Base-by-base conservation (phyloP, 2,329 filamentous ascomycete species). In the Pseudogymnoascus sp. region DNA sequence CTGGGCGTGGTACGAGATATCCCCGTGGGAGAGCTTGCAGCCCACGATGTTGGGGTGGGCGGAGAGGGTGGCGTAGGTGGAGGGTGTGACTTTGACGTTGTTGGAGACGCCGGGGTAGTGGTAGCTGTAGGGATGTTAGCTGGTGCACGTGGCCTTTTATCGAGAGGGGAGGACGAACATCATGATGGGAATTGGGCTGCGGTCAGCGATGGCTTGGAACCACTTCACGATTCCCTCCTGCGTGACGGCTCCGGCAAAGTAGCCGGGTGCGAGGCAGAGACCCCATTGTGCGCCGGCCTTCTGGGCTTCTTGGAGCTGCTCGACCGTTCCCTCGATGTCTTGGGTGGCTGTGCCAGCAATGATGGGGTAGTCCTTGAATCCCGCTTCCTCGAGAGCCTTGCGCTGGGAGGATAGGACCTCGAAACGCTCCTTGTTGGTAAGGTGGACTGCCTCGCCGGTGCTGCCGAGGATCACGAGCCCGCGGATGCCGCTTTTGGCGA, bases 21-120 rank as follows among this genome's bases (percentile, higher is more conserved):
- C 84, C 60, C 84, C 85, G 71, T 89, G 86, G 0, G 84, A 88
- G 68, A 89, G 81, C 75, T 89, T 89, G 75, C 83, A 86, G 60
- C 86, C 86, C 3, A 88, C 85, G 64, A 88, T 87, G 70, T 88
- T 88, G 31, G 82, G 79, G 71, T 88, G 85, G 62, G 79, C 75
- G 5, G 86, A 78, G 25, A 89, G 82, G 0, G 70, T 72, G 16
- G 73, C 82, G 69, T 84, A 85, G 0, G 84, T 85, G 7, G 81
- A 77, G 1, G 84, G 82, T 0, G 79, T 75, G 64, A 88, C 78
- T 68, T 80, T 79, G 69, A 88, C 77, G 68, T 84, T 83, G 76
- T 88, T 89, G 8, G 84, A 85, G 21, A 89, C 85, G 61, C 83
- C 85, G 0, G 86, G 85, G 73, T 87, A 81, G 67, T 81, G 79